A percentile compares a stretch with the other conserved stretches of the same genome.
These are phyloP conservation scores for Kondoa subrosea DNA, from an alignment of 768 basidiomycete species.

Conservation along the genomic window DNA sequence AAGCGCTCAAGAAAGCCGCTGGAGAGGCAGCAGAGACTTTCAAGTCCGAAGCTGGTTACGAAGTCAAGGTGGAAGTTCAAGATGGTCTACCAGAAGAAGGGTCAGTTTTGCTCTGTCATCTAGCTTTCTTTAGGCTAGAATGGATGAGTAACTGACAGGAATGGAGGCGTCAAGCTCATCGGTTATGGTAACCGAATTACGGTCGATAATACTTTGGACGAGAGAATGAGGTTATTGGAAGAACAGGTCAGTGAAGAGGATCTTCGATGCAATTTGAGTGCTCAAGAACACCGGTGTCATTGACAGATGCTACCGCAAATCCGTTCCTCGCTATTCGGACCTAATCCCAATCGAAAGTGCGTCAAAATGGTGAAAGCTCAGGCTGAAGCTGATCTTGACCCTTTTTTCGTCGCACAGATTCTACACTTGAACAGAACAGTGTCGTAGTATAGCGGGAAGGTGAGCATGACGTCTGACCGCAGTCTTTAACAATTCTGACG, in stretches of 20 bases:
- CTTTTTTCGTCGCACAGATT: background rate
- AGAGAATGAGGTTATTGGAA: conserved; percentile 71
- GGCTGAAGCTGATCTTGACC: background rate
- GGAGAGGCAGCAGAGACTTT: conserved; percentile 50
- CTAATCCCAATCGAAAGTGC: conserved; percentile 83
- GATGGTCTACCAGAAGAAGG: conserved; percentile 49
- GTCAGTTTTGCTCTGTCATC: no score
- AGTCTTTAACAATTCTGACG: no score
- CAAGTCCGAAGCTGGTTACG: conserved; percentile 58
- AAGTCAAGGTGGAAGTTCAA: conserved; percentile 45
- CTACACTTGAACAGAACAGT: background rate
- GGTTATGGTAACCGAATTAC: conserved; percentile 62
- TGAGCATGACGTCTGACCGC: no score
- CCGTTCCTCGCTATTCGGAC: conserved; percentile 68
- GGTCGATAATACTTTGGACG: conserved; percentile 86
- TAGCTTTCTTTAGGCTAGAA: background rate
- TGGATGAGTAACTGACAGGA: conserved; percentile 36
- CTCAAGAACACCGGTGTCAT: background rate
- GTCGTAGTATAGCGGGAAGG: no score
- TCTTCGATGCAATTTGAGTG: background rate
- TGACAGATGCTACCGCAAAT: conserved; percentile 88
- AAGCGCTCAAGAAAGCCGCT: conserved; percentile 47
- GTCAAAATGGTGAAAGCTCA: conserved; percentile 34
- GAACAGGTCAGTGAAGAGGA: conserved; percentile 35
- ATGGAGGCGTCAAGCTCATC: conserved; percentile 67